Base-by-base conservation (phyloP, 192 early-diverging fungal species). In the Obelidium mucronatum region DNA sequence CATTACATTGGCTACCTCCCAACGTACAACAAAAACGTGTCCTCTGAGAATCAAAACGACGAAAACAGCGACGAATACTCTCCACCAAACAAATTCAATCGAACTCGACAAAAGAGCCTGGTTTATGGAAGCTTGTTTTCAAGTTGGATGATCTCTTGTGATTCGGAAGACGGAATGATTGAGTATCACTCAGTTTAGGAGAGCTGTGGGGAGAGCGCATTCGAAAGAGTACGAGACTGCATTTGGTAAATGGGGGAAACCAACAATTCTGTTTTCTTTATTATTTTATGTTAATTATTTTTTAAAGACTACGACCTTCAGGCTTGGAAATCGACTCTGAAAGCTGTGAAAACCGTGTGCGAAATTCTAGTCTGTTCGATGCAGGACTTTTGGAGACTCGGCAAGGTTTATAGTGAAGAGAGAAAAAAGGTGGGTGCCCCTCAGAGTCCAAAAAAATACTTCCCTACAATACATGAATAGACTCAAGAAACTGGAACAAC, bases 301-400 rank as follows among this genome's bases (percentile, higher is more conserved):
- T 90, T 77, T 24, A 86, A 90, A 55, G 90, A 91, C 3, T 75
- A 84, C 11, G 88, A 92, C 40, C 73, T 92, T 15, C 91, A 91
- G 69, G 79, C 85, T 33, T 96, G 95, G 92, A 87, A 90, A 59
- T 88, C 91, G 1, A 92, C 87, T 11, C 74, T 88, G 11, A 83
- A 85, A 0, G 79, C 93, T 31, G 90, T 96, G 39, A 91, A 93
- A 77, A 84, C 84, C 11, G 82, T 95, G 3, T 96, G 94, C n/a
- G 86, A 91, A 54, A 81, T 93, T 11, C 79, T 98, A 19, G 71
- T 88, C 28, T 85, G 90, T 40, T 87, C 88, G 37, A 71, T 98
- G 61, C 95, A 95, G 3, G 94, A 95, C 69, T 98, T 98, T 85
- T 97, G 97, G 94, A 91, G 93, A 80, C 79, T 97, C 1, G 92